Conservation (phyloP, 345 rosid genomes). For the Populus davidiana region DNA sequence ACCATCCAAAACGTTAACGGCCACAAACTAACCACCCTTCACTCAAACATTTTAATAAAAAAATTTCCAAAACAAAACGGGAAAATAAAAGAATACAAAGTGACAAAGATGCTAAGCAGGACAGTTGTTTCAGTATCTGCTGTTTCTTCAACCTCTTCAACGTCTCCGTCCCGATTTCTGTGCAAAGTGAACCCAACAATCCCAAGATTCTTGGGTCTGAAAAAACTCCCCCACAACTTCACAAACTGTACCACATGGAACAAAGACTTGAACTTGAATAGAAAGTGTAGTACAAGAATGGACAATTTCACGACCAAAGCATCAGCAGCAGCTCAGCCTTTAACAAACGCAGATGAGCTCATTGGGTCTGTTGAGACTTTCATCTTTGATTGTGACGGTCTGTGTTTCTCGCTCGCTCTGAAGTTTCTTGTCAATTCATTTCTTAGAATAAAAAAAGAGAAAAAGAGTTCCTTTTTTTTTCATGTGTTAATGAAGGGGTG, state of each 20-base stretch:
- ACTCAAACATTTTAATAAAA: neutral
- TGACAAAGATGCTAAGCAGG: slow-evolving; percentile 43
- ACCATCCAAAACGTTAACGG: slow-evolving; percentile 17
- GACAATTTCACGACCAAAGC: slow-evolving; percentile 35
- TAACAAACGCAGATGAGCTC: slow-evolving; percentile 76
- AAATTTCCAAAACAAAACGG: neutral
- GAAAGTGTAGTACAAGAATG: slow-evolving; percentile 31
- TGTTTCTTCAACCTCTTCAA: slow-evolving; percentile 16
- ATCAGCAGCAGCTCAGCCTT: slow-evolving; percentile 50
- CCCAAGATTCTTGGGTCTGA: slow-evolving; percentile 20
- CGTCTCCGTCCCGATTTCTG: slow-evolving; percentile 27
- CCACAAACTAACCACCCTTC: slow-evolving; percentile 22
- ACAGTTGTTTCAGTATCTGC: slow-evolving; percentile 26
- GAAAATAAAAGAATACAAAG: neutral
- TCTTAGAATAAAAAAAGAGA: neutral
- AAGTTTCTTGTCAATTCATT: neutral
- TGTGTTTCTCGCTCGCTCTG: neutral
- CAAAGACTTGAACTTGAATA: slow-evolving; percentile 5
- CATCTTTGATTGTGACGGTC: slow-evolving; percentile 93
- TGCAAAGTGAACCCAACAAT: slow-evolving; percentile 13
- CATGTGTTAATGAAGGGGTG: neutral
- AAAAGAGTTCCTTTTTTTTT: neutral
- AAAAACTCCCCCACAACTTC: slow-evolving; percentile 15
- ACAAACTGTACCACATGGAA: slow-evolving; percentile 8
- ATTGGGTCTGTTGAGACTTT: slow-evolving; percentile 88